Conservation (phyloP, 2,329 filamentous ascomycete species). For the Aspergillus ochraceoroseus region DNA sequence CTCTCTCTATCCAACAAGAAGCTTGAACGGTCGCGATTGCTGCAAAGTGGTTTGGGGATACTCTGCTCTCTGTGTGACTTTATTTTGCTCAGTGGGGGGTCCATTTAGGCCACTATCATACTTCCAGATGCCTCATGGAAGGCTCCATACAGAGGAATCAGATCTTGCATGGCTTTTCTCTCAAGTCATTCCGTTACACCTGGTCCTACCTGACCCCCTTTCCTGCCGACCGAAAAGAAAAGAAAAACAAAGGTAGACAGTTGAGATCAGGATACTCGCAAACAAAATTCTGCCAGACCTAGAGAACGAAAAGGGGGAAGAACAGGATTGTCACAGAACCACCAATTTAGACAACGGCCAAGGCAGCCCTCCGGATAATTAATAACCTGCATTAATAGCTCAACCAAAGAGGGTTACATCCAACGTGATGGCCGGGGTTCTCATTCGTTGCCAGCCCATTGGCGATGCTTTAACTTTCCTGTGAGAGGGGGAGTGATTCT, state of each 20-base stretch:
- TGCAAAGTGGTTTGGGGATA: not conserved
- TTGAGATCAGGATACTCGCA: not conserved
- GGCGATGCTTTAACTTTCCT: constrained; percentile 19
- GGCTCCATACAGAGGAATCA: constrained; percentile 4
- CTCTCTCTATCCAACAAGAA: too few relatives aligned
- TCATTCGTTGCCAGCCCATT: constrained; percentile 26
- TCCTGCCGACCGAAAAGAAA: not conserved
- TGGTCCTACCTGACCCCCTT: not conserved
- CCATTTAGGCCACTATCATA: constrained; percentile 2
- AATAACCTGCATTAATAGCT: constrained; percentile 11
- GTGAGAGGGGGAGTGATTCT: constrained; percentile 6
- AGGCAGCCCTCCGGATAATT: constrained; percentile 15
- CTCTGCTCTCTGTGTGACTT: constrained; percentile 7
- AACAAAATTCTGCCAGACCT: too few relatives aligned
- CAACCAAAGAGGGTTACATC: constrained; percentile 19
- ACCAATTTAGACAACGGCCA: constrained; percentile 12
- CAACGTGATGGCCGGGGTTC: constrained; percentile 6
- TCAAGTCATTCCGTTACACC: constrained; percentile 5
- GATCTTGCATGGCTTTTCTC: constrained; percentile 2
- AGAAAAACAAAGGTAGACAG: not conserved
- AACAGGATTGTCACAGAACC: constrained; percentile 2
- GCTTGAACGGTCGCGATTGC: too few relatives aligned
- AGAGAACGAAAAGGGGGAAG: constrained; percentile 1
- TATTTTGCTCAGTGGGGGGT: constrained; percentile 4
- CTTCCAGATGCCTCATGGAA: constrained; percentile 14